Conservation (phyloP, 2,329 filamentous ascomycete species). For the Geosmithia putterillii region DNA sequence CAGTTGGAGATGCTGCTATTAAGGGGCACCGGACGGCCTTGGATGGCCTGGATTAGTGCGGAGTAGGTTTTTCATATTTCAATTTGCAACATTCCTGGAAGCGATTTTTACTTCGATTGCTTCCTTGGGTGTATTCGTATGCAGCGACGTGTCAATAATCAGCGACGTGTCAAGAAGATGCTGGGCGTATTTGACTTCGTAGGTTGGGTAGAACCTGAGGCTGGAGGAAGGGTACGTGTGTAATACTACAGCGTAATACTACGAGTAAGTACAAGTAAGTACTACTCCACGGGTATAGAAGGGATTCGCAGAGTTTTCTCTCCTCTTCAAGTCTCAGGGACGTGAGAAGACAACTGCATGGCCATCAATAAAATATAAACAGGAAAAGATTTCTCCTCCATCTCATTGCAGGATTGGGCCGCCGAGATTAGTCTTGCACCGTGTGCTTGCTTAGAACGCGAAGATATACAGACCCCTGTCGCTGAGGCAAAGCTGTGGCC, state of each 20-base stretch:
- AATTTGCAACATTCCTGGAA: background rate
- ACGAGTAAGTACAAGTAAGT: no score
- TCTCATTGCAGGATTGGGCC: background rate
- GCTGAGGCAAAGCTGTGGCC: conserved; percentile 4
- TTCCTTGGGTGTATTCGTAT: background rate
- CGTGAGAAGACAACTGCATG: background rate
- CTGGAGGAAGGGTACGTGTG: no score
- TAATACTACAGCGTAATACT: no score
- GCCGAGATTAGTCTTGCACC: background rate
- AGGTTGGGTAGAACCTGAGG: no score
- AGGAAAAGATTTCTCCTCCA: background rate
- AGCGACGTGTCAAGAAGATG: no score
- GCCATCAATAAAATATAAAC: background rate
- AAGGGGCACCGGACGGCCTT: background rate
- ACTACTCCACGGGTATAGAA: no score
- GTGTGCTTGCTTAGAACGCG: background rate
- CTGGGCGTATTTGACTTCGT: no score
- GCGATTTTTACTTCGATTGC: background rate
- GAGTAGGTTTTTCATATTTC: background rate
- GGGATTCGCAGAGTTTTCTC: background rate
- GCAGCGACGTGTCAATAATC: no score
- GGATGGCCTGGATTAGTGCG: background rate
- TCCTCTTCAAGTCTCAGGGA: background rate
- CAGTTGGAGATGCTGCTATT: background rate
- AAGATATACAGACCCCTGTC: background rate